Conservation (phyloP, 768 basidiomycete species). For the Lactarius sanguifluus region DNA sequence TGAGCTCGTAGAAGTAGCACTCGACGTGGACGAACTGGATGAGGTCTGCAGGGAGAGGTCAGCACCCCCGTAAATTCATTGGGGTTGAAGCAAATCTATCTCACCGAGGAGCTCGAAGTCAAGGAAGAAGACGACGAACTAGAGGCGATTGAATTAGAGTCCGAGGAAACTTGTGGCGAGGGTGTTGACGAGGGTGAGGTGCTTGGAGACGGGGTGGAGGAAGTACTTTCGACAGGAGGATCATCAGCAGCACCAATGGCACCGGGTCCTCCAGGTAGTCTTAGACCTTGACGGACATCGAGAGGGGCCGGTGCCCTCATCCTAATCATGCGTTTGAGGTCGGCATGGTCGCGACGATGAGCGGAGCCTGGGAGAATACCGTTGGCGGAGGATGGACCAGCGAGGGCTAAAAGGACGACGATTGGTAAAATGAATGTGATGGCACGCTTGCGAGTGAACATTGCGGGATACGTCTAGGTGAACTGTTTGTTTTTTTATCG, state of each 20-base stretch:
- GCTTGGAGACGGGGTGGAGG: conserved; percentile 21
- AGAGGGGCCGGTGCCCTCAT: conserved; percentile 50
- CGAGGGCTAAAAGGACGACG: conserved; percentile 53
- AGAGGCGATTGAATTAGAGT: conserved; percentile 7
- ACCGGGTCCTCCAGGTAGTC: conserved; percentile 4
- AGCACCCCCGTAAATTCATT: background rate
- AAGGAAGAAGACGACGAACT: conserved; percentile 16
- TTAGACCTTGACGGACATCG: conserved; percentile 18
- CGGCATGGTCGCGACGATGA: conserved; percentile 55
- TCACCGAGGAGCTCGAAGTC: conserved; percentile 17
- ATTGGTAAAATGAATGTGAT: conserved; percentile 66
- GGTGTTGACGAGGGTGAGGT: conserved; percentile 23
- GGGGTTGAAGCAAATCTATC: background rate
- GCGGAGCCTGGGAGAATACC: conserved; percentile 40
- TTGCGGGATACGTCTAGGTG: conserved; percentile 36
- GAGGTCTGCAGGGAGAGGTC: background rate
- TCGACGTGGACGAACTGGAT: conserved; percentile 18
- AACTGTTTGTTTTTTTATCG: background rate
- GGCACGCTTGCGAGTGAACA: conserved; percentile 50
- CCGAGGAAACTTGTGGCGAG: conserved; percentile 23
- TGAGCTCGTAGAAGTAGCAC: conserved; percentile 27
- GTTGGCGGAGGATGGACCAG: conserved; percentile 46
- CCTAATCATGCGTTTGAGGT: conserved; percentile 65
- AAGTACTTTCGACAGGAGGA: conserved; percentile 37
- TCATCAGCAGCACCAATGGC: conserved; percentile 28